Evolutionary conservation across 768 basidiomycete genomes (phyloP), one percentile per base, ranked within the genome.

Genomic region (Clavulina sp.): DNA sequence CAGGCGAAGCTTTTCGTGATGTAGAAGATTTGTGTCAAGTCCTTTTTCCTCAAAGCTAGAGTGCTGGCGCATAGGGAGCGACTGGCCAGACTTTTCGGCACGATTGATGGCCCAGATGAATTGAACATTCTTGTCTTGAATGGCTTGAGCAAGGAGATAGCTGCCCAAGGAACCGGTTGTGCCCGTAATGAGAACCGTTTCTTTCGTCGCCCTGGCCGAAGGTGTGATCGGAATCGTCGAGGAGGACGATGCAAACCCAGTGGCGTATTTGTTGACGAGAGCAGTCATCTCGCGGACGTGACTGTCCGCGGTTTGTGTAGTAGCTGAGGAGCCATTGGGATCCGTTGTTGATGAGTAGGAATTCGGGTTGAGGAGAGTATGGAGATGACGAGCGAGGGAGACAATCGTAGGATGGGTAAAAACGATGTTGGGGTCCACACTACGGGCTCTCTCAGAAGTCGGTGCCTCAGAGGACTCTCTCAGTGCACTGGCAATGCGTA

Each of bases 401-500:
- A 34, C 9, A 16, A 52, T 52, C 4, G 51, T 52, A 19, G 51
- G 51, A 26, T 48, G 24, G 23, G 19, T 23, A 23, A 6, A 52
- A 4, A 52, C 41, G 5, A 61, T 32, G 5, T 52, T n/a, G n/a
- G n/a, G n/a, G n/a, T n/a, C n/a, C n/a, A n/a, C n/a, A n/a, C 29
- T 57, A 55, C 4, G 58, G 56, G 23, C 60, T 52, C 19, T 38
- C 19, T 38, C 9, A 7, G 34, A 38, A 7, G 34, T 7, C 7
- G 34, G 19, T 38, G 7, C 34, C 34, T n/a, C n/a, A n/a, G n/a
- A n/a, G n/a, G n/a, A 38, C 19, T 38, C 19, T 38, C 34, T n/a
- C 61, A 63, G 3, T 71, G 56, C 13, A 63, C 63, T 2, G 61
- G 62, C 7, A 71, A 55, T n/a, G 73, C 55, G 21, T 63, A 59